Base-by-base conservation (phyloP, 2,329 filamentous ascomycete species). In the Periglandula ipomoeae region DNA sequence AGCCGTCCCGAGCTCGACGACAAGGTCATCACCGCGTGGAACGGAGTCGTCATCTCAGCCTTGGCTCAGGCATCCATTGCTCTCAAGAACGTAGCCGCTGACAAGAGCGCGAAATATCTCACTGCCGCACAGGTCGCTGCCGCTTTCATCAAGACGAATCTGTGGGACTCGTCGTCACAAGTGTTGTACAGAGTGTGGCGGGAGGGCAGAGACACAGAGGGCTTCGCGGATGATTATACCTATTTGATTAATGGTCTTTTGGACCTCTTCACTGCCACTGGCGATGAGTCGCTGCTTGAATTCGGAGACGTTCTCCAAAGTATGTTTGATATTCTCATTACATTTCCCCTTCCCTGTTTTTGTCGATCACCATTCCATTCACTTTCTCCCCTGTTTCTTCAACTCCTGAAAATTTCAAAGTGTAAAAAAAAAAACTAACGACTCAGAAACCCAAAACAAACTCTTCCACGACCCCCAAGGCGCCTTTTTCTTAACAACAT, bases 171-270 rank as follows among this genome's bases (percentile, higher is more conserved):
- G 8, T 56, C 70, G 1, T 74, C 72, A 0, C 77, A 78, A 42
- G 76, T 78, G 3, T 69, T 97, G 15, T 87, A 84, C 61, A 79
- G 90, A 44, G 80, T 91, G 38, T 94, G 85, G 66, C 80, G 81
- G 26, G 79, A 83, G 52, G 75, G 79, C 54, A 71, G 80, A 8
- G 82, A 84, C 24, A 73, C 80, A 17, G 73, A 75, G 35, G 90
- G 80, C 0, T 95, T 97, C 65, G 88, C 91, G 1, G 93, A 97
- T 58, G 93, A 98, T 68, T 97, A 97, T 61, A 89, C 91, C 3
- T 95, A 91, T 64, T 65, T 97, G 37, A 86, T 89, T 44, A 80
- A 84, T 44, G 91, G 89, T 0, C 72, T 96, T 1, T 71, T 97
- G 49, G 84, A 90, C 56, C 76, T 97, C 24, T 94, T 94, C 61